phyloP scores from a whole-genome alignment of 768 basidiomycete species.

The Boletus eberwhitei region DNA sequence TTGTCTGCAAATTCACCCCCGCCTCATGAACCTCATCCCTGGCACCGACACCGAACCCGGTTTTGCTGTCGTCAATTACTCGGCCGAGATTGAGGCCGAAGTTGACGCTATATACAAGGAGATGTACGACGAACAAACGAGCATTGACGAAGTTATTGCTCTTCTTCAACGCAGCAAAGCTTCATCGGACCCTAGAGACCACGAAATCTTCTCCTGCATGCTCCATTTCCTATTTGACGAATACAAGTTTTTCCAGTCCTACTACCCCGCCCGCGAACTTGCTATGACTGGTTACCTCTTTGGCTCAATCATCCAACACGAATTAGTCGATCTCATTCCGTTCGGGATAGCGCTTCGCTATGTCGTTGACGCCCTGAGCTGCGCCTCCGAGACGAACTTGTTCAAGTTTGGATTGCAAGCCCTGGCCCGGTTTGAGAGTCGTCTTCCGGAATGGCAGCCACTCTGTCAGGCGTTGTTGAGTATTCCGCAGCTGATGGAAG shows the following conservation, averaged over 20 bases:
- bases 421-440: conserved; percentile 79
- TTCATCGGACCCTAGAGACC: conserved; percentile 79
- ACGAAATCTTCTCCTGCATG: conserved; percentile 99
- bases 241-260: conserved; percentile 98
- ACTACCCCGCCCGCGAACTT: conserved; percentile 90
- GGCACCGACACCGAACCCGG: conserved; percentile 87
- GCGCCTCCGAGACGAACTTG: conserved; percentile 85
- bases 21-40: conserved; percentile 90
- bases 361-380: conserved; percentile 89
- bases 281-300: conserved; percentile 96
- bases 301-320: conserved; percentile 91
- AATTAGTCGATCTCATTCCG: conserved; percentile 90
- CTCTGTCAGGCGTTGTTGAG: conserved; percentile 85
- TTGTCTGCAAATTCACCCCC: conserved; percentile 92
- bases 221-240: conserved; percentile 99
- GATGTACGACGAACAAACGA: conserved; percentile 95
- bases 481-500: conserved; percentile 83
- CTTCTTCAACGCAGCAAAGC: conserved; percentile 84
- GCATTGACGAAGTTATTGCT: conserved; percentile 90
- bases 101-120: conserved; percentile 95
- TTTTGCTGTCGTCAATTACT: conserved; percentile 83
- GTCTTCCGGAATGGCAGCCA: conserved; percentile 89
- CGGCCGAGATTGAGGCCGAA: conserved; percentile 85
- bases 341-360: conserved; percentile 96
- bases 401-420: conserved; percentile 96